Evolutionary conservation across 495 filamentous ascomycete species (phyloP), one percentile per base, ranked within the genome.

Genomic region (Niebla homalea): DNA sequence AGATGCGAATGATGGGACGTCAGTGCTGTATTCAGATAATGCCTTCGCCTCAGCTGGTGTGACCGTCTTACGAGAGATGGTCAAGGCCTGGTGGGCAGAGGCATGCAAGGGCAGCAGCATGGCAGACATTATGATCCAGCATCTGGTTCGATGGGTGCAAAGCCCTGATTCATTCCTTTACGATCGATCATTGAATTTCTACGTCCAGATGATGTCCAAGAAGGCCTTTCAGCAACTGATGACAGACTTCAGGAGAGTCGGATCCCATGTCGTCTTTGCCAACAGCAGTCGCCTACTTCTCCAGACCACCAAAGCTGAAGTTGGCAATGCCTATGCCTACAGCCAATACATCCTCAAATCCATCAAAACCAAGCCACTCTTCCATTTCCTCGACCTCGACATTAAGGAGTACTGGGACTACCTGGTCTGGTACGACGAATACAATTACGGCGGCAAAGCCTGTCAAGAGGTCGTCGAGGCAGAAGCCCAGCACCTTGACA

Each of bases 401-500:
- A 94, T 99, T 62, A 94, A 89, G 57, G 92, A 99, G 63, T 99
- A 97, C 63, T 99, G 92, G 92, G 92, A 99, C 61, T 97, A 96
- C 64, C 80, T 99, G 0, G 81, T 94, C n/a, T 99, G 92, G 92
- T 96, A 96, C 54, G 92, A 99, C 63, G 89, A 94, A 66, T 92
- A 89, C 70, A 99, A 99, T 66, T 95, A 96, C 62, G 92, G 92
- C 47, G 92, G 92, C 49, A 94, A 92, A 60, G 93, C 87, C 3
- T 92, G 85, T 60, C 75, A 79, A 26, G 77, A 92, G 56, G 86
- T 96, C 11, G 72, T 83, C 23, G 92, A 93, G 60, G 71, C 74
- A 35, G 90, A 95, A 44, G 76, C 85, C 26, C 89, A 96, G 63
- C 71, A 78, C n/a, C 74, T 99, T 18, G 86, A 94, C 55, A 90